Evolutionary conservation across 2,329 filamentous ascomycete species (phyloP), one percentile per base, ranked within the genome.

Genomic region (Dendrostoma leiphaemia): DNA sequence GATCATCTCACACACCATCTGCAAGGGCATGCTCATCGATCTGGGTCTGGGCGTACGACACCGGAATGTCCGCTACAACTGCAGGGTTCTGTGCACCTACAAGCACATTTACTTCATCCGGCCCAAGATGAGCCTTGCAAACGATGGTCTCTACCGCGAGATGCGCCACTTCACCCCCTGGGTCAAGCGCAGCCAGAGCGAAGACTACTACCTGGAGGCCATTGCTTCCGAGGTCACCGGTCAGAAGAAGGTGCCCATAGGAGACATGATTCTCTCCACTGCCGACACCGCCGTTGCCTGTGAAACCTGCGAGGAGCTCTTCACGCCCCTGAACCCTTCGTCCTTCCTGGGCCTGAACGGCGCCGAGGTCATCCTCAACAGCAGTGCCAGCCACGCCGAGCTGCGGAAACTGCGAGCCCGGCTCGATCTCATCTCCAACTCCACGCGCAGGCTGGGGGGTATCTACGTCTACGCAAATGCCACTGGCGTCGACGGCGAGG

Each of bases 321-420:
- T 66, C 54, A 63, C 62, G 4, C 65, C 65, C 8, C 56, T 61
- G 1, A 65, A 63, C 31, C 65, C 59, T n/a, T 58, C 54, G 5
- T 60, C 51, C 4, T 59, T 53, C 37, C 31, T 58, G 35, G 51
- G 55, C 4, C 53, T 61, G 6, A 60, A 61, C 24, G 59, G 59
- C 10, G 58, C 56, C 15, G 61, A 67, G 56, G 60, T 65, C 38
- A 61, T 65, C 34, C 60, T 65, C n/a, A 68, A 67, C 52, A 63
- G 60, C 31, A 67, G 64, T 23, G 67, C 64, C 15, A 66, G 63
- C 10, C 69, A 71, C n/a, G 63, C 64, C 17, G 80, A 84, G 61
- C 70, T 90, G 8, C 74, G 84, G 17, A 91, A 91, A 66, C 77
- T 91, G 0, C 72, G 86, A 54, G 81, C 74, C 0, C 73, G 85